A percentile compares a stretch with the other conserved stretches of the same genome.
Conservation (phyloP, 2,329 filamentous ascomycete species). For the Aspergillus pseudoterreus region DNA sequence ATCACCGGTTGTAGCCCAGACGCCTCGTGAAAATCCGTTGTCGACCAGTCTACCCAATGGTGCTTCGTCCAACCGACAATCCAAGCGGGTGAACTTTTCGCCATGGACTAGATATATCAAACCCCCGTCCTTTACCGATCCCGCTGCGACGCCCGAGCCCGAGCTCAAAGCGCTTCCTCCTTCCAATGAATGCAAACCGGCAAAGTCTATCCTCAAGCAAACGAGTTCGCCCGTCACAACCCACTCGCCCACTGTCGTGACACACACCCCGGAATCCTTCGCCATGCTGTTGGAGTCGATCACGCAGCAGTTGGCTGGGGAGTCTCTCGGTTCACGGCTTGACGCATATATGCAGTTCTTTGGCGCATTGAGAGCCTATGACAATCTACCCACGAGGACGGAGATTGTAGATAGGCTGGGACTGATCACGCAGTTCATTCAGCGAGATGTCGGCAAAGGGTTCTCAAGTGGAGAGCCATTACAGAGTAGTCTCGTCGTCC, state of each 20-base stretch:
- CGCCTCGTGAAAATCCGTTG: conserved; percentile 43
- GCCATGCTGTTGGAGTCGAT: conserved; percentile 81
- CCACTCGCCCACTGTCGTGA: conserved; percentile 43
- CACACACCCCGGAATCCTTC: conserved; percentile 57
- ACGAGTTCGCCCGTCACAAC: conserved; percentile 39
- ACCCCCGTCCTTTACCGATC: conserved; percentile 34
- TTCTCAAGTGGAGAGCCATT: conserved; percentile 49
- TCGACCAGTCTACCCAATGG: conserved; percentile 34
- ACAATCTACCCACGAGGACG: conserved; percentile 72
- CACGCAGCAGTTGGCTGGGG: conserved; percentile 72
- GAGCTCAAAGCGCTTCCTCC: conserved; percentile 47
- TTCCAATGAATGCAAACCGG: conserved; percentile 50
- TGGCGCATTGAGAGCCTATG: conserved; percentile 72
- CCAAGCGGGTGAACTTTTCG: conserved; percentile 62
- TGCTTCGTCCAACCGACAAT: conserved; percentile 34
- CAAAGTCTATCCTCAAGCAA: conserved; percentile 80
- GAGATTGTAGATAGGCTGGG: conserved; percentile 72
- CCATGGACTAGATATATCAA: conserved; percentile 55
- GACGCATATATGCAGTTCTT: conserved; percentile 85
- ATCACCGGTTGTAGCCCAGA: conserved; percentile 29
- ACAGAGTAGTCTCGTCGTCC: conserved; percentile 69
- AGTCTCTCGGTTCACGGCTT: conserved; percentile 67
- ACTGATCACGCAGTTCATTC: conserved; percentile 75
- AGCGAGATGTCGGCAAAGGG: conserved; percentile 70
- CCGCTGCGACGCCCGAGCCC: conserved; percentile 33